Conservation (phyloP, 768 basidiomycete species). For the Hebeloma cylindrosporum region DNA sequence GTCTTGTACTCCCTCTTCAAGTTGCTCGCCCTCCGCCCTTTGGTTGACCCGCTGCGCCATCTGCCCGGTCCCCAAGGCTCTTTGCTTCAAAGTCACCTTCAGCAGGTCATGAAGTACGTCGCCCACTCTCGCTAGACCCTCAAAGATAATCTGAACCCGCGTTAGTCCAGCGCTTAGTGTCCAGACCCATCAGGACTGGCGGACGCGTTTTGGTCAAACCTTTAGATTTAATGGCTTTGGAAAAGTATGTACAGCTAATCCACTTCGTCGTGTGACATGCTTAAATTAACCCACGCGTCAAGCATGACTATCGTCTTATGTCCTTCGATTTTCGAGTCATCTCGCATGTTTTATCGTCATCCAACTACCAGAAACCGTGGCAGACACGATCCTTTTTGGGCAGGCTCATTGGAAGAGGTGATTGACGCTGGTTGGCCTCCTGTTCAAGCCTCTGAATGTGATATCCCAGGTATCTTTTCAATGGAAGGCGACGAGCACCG, state of each 20-base stretch:
- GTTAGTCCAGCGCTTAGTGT: conserved; percentile 44
- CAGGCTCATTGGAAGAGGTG: conserved; percentile 50
- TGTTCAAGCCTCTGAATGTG: conserved; percentile 1
- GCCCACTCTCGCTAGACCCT: background rate
- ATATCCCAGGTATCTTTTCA: conserved; percentile 46
- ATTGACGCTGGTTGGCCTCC: background rate
- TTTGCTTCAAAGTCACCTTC: conserved; percentile 44
- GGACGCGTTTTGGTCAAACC: conserved; percentile 45
- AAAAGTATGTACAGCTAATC: conserved; percentile 30
- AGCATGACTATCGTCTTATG: conserved; percentile 57
- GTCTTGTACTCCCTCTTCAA: conserved; percentile 42
- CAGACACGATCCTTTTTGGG: conserved; percentile 50
- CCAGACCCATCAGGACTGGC: conserved; percentile 44
- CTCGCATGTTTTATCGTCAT: conserved; percentile 47
- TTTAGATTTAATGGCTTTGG: conserved; percentile 58
- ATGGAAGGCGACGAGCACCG: conserved; percentile 53
- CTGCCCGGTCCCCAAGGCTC: conserved; percentile 49
- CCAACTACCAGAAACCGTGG: conserved; percentile 56
- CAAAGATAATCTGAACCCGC: background rate
- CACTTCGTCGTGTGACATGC: background rate
- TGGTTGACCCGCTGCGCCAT: conserved; percentile 46
- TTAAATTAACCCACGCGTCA: background rate
- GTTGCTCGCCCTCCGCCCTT: conserved; percentile 43
- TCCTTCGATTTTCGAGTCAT: conserved; percentile 51
- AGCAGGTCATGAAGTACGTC: conserved; percentile 47